A percentile compares a stretch with the other conserved stretches of the same genome.
Conservation (phyloP, 768 basidiomycete species). For the Cyclocybe cylindracea region DNA sequence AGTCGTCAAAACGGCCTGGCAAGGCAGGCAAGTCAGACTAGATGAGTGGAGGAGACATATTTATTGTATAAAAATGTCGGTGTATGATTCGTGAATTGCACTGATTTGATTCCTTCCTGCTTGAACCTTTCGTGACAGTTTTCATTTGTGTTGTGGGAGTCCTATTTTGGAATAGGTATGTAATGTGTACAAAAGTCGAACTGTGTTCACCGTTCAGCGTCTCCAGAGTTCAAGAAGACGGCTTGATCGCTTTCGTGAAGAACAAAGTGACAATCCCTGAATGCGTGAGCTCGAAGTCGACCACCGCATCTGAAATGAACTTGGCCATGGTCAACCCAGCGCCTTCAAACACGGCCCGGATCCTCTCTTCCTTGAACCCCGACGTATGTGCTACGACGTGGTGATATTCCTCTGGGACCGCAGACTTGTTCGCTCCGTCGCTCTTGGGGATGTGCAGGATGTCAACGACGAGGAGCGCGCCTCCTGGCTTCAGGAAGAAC, state of each 20-base stretch:
- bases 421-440: conserved; percentile 9
- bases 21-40: conserved; percentile 47
- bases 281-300: conserved; percentile 13
- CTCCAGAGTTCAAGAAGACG: conserved; percentile 1
- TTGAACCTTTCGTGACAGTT: too few relatives aligned
- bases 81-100: neutral
- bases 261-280: conserved; percentile 20
- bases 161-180: too few relatives aligned
- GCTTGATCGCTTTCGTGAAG: conserved; percentile 20
- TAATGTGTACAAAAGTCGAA: too few relatives aligned
- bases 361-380: conserved; percentile 26
- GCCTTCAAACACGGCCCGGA: conserved; percentile 22
- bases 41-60: conserved; percentile 6
- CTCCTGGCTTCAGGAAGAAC: conserved; percentile 55
- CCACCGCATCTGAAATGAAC: conserved; percentile 14
- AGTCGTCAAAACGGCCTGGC: conserved; percentile 46
- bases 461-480: conserved; percentile 57
- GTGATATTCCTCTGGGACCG: conserved; percentile 23
- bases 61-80: conserved; percentile 9
- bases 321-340: conserved; percentile 23
- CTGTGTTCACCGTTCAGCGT: neutral
- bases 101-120: too few relatives aligned
- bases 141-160: too few relatives aligned
- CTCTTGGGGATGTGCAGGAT: conserved; percentile 31
- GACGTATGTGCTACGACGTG: conserved; percentile 30